These are phyloP conservation scores for Aspergillus hiratsukae DNA, from an alignment of 2,329 filamentous ascomycete genomes.

Conservation along the genomic window DNA sequence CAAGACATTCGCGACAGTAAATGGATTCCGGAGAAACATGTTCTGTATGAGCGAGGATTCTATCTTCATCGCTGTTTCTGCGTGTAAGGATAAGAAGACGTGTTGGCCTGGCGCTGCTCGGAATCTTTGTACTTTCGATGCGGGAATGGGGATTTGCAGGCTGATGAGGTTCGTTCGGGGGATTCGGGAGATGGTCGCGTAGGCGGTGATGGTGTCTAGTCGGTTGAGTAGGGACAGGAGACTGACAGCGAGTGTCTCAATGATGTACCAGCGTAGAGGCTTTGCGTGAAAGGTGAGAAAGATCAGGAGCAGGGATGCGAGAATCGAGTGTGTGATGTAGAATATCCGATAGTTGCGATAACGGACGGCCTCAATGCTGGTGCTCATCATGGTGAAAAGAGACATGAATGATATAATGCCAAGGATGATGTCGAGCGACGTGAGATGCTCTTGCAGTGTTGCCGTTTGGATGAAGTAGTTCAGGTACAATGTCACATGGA, in stretches of 20 bases:
- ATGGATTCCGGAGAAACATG: background rate
- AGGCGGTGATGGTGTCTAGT: background rate
- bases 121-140: conserved; percentile 3
- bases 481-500: conserved; percentile 49
- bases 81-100: conserved; percentile 43
- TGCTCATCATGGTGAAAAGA: background rate
- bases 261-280: background rate
- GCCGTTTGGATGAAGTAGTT: conserved; percentile 48
- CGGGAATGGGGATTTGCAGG: conserved; percentile 1
- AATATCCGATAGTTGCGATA: background rate
- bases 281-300: background rate
- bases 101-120: conserved; percentile 50
- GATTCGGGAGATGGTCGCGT: background rate
- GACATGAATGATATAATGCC: background rate
- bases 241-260: background rate
- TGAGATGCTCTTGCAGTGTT: conserved; percentile 45
- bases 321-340: background rate
- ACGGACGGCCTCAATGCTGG: background rate
- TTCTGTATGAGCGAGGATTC: background rate
- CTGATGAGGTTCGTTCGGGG: conserved; percentile 3
- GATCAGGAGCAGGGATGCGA: background rate
- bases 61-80: conserved; percentile 8
- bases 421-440: conserved; percentile 1
- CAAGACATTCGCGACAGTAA: conserved; percentile 15
- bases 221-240: background rate